Evolutionary conservation across 257 asterid genomes (phyloP), one percentile per base, ranked within the genome.

Genomic region (Lycium barbarum): DNA sequence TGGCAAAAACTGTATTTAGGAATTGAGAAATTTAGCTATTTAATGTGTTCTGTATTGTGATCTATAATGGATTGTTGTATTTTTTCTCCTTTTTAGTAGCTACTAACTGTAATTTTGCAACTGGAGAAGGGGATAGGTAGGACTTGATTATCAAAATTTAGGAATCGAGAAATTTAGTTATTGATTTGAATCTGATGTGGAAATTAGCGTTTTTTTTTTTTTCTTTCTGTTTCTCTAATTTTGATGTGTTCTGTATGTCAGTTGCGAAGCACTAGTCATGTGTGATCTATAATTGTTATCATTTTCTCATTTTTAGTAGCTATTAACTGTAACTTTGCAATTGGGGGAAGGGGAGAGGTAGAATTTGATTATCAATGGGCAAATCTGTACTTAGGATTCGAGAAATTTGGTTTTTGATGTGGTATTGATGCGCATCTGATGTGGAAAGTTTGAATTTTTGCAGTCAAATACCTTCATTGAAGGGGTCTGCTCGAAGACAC

Each of bases 391-490:
- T n/a, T n/a, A 9, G 6, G 8, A 18, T 2, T 49, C 36, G 36
- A 47, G 66, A 76, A 78, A 51, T 73, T 2, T 57, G 11, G 17
- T 36, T 47, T 10, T 17, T n/a, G 62, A 40, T 54, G 83, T 5
- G 17, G 68, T 17, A 68, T 7, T 47, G 82, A 20, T 71, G 62
- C 2, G 80, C 57, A 84, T 70, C 40, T 72, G 65, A 53, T 66
- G 7, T 79, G 73, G 66, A 51, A 76, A 78, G 6, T 38, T 45
- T 22, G 84, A 15, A 6, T 26, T 66, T 83, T 84, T 49, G 90
- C 92, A 95, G 98, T 90, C 97, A 35, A 95, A 94, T 89, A 94
- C 81, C 91, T 95, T 94, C 80, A 95, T 95, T 71, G 99, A 95
- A 90, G 98, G 94, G 33, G 98, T 91, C 38, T 93, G 97, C 1